Conservation (phyloP, 1,139 yeast genomes). For the Nematodospora anomalae region DNA sequence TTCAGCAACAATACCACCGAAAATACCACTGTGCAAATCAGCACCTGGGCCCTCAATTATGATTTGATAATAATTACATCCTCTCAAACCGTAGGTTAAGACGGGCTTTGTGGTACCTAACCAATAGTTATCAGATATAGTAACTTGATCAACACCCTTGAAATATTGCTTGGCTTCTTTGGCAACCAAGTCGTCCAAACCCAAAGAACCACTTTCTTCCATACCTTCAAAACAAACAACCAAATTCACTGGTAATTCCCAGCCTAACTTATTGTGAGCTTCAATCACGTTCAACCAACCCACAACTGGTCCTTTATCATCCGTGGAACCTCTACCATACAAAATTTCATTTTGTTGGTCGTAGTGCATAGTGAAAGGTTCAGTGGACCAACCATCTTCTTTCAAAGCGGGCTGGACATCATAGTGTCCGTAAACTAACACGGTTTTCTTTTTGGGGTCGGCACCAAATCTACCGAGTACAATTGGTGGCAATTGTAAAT, state of each 20-base stretch:
- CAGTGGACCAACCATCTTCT: constrained; percentile 95
- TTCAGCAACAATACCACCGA: constrained; percentile 96
- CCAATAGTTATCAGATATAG: constrained; percentile 98
- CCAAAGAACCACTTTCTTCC: constrained; percentile 97
- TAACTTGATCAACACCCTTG: constrained; percentile 87
- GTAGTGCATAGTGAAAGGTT: constrained; percentile 73
- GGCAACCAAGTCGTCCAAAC: constrained; percentile 80
- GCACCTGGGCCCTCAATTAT: constrained; percentile 89
- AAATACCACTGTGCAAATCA: constrained; percentile 94
- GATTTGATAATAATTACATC: constrained; percentile 90
- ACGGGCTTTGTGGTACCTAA: constrained; percentile 96
- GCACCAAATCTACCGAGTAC: constrained; percentile 83
- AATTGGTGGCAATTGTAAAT: constrained; percentile 84
- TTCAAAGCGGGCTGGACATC: constrained; percentile 95
- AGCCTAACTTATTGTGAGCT: constrained; percentile 81
- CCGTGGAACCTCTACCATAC: constrained; percentile 94
- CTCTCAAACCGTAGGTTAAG: constrained; percentile 95
- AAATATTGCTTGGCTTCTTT: constrained; percentile 78
- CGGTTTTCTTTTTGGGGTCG: constrained; percentile 80
- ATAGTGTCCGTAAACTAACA: constrained; percentile 92
- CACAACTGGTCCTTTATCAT: constrained; percentile 96
- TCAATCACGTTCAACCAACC: constrained; percentile 94
- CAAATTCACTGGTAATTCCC: constrained; percentile 91
- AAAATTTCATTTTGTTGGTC: constrained; percentile 62
- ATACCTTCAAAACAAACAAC: constrained; percentile 95